Evolutionary conservation across 129 eudicot species (phyloP), one percentile per base, ranked within the genome.

Genomic region (Flaveria sonorensis): DNA sequence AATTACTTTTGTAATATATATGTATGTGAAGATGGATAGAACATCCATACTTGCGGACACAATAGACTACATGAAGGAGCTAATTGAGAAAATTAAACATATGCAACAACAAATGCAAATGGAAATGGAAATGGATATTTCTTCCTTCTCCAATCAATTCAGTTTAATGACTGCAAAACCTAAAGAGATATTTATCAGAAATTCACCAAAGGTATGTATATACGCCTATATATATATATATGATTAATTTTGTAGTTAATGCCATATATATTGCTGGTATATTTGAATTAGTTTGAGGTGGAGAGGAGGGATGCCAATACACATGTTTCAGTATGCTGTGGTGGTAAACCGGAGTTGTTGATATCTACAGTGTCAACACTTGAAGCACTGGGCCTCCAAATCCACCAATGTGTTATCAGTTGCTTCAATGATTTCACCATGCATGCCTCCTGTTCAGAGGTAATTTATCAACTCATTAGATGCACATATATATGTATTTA

Each of bases 21-120:
- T 32, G 51, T 32, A 16, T n/a, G 19, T 52, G 32, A 46, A 93
- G 98, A 93, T 93, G 98, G 98, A 93, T 51, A 87, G 96, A 78
- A 93, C 98, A 67, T 87, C 98, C 20, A 92, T 92, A 67, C 92
- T 93, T 15, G 97, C 96, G 39, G 98, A 93, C 75, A 88, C 96
- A 1, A 93, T 93, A 55, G 98, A 93, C 78, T 93, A 90, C 89
- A 87, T 88, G 90, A 93, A 85, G 83, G 98, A 93, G 77, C 77
- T 93, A 21, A 85, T 85, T 8, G 83, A 88, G 45, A 93, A 81
- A 50, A 90, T 93, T 66, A 82, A 79, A 28, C 74, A 57, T 45
- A 56, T 87, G 77, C n/a, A 61, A 11, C 81, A 79, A 28, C 74
- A 57, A 39, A 56, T 87, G 77, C n/a, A 61, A 11, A 61, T 28